Evolutionary conservation across 2,329 filamentous ascomycete species (phyloP).

Genomic region (Lomentospora prolificans): DNA sequence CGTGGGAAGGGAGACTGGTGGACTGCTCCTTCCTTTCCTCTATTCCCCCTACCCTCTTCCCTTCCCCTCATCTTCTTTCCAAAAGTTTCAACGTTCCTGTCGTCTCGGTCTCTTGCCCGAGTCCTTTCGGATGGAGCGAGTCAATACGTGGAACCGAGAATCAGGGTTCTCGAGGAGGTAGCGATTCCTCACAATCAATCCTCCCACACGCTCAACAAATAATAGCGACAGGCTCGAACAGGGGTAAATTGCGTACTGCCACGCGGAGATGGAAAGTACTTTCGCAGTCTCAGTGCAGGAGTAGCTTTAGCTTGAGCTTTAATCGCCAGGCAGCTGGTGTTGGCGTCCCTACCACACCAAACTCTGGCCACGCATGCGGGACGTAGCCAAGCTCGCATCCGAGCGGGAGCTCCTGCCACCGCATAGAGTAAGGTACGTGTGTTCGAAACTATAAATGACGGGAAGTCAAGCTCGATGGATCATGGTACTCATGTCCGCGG

Average conservation of each 20-base stretch:
- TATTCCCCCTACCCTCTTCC: too few relatives aligned
- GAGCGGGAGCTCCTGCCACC: constrained; percentile 2
- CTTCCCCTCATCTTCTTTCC: too few relatives aligned
- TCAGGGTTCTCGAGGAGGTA: too few relatives aligned
- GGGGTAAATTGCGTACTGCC: neutral
- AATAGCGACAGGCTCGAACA: neutral
- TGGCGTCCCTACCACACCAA: neutral
- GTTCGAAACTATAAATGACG: too few relatives aligned
- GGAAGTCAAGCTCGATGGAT: neutral
- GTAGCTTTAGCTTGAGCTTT: neutral
- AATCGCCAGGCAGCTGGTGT: neutral
- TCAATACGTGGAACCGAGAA: too few relatives aligned
- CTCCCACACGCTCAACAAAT: too few relatives aligned
- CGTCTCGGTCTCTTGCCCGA: too few relatives aligned
- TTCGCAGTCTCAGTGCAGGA: neutral
- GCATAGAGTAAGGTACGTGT: neutral
- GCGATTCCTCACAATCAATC: too few relatives aligned
- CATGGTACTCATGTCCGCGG: neutral
- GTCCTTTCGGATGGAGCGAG: too few relatives aligned
- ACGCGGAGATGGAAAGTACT: neutral
- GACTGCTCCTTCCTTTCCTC: too few relatives aligned
- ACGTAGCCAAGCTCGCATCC: neutral
- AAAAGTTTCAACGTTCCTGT: too few relatives aligned
- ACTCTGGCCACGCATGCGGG: neutral
- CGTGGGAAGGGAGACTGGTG: too few relatives aligned